These are phyloP conservation scores for Endoconidiophora polonica DNA, from an alignment of 2,329 filamentous ascomycete genomes.

Conservation along the genomic window DNA sequence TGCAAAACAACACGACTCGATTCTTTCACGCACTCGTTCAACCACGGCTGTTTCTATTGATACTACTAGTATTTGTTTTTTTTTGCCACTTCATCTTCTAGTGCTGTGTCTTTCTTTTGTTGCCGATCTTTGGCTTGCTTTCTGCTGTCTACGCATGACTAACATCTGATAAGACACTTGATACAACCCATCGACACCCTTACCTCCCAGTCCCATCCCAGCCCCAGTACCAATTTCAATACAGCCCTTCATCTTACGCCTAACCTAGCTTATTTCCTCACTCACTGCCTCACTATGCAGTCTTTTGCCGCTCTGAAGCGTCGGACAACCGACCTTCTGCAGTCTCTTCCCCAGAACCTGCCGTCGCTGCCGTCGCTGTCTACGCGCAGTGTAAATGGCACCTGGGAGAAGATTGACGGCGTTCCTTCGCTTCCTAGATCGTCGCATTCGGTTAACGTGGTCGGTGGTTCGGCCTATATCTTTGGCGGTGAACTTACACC, in stretches of 20 bases:
- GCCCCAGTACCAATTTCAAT: not conserved
- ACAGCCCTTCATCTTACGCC: not conserved
- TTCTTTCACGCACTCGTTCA: too few species aligned
- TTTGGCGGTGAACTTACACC: conserved; percentile 62
- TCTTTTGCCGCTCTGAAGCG: conserved; percentile 36
- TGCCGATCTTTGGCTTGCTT: not conserved
- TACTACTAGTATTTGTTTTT: not conserved
- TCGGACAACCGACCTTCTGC: conserved; percentile 36
- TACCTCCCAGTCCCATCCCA: not conserved
- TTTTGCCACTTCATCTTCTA: not conserved
- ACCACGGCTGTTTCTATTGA: not conserved
- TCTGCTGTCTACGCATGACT: not conserved
- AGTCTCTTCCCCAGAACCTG: conserved; percentile 28
- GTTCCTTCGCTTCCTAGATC: conserved; percentile 48
- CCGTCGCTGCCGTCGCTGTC: conserved; percentile 14
- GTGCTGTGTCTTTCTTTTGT: too few species aligned
- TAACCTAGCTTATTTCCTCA: too few species aligned
- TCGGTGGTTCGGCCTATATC: conserved; percentile 41
- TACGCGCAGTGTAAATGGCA: conserved; percentile 31
- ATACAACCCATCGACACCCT: not conserved
- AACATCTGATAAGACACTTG: not conserved
- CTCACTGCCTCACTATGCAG: conserved; percentile 25
- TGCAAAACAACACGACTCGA: too few species aligned
- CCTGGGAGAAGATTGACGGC: conserved; percentile 39
- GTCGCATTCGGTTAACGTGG: conserved; percentile 52